Evolutionary conservation across 176 grass and related monocot genomes (phyloP).

Genomic region (Ampelocalamus luodianensis): DNA sequence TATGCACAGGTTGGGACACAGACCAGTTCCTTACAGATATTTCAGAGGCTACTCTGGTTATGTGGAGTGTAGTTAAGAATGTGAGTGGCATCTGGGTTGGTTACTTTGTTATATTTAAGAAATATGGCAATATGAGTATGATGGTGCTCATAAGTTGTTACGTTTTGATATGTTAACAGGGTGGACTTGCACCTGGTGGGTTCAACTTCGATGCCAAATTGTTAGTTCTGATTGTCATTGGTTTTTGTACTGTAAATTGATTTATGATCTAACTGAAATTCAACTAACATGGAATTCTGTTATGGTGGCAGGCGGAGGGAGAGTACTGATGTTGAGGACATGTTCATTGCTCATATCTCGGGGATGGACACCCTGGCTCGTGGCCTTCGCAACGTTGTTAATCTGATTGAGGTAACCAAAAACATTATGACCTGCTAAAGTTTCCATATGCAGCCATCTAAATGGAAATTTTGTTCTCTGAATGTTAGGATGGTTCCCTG

Average conservation of each 20-base stretch:
- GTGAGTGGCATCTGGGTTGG: constrained; percentile 56
- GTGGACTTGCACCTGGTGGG: constrained; percentile 91
- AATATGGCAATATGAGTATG: neutral
- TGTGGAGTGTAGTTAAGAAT: constrained; percentile 98
- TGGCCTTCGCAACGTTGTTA: constrained; percentile 82
- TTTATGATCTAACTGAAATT: neutral
- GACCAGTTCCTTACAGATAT: constrained; percentile 98
- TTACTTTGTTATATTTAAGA: neutral
- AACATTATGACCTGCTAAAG: constrained; percentile 7
- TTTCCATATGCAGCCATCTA: constrained; percentile 1
- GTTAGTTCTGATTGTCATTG: constrained; percentile 47
- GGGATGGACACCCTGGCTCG: constrained; percentile 97
- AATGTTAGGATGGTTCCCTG: constrained; percentile 79
- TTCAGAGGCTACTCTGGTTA: constrained; percentile 87
- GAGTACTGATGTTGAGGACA: constrained; percentile 95
- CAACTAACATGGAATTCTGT: constrained; percentile 16
- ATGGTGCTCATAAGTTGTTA: constrained; percentile 24
- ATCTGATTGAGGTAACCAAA: constrained; percentile 75
- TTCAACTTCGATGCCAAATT: constrained; percentile 99
- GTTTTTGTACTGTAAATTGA: constrained; percentile 16
- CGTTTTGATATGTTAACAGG: constrained; percentile 52
- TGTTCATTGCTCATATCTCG: constrained; percentile 94
- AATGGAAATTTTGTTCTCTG: neutral
- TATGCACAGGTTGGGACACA: constrained; percentile 89
- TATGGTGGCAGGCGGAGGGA: constrained; percentile 77